Evolutionary conservation across 306 rosid genomes (phyloP).

Genomic region (Hippophae tibetana): DNA sequence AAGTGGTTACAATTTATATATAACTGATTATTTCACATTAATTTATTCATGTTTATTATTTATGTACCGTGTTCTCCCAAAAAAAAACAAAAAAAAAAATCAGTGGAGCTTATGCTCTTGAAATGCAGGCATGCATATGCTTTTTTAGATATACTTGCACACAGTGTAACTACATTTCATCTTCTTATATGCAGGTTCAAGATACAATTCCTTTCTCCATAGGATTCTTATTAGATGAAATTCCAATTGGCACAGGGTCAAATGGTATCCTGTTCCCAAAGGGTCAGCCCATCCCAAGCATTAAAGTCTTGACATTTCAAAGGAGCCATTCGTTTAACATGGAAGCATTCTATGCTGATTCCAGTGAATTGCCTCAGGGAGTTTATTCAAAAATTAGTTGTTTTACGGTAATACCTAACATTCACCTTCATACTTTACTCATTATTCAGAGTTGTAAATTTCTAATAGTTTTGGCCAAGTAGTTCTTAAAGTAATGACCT

Average conservation of each 20-base stretch:
- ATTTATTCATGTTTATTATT: background rate
- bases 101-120: background rate
- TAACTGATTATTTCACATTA: too few relatives aligned
- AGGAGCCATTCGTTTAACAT: slow-evolving; percentile 47
- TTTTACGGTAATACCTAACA: slow-evolving; percentile 43
- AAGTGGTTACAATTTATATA: too few relatives aligned
- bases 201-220: slow-evolving; percentile 70
- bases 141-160: slow-evolving; percentile 2
- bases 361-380: slow-evolving; percentile 57
- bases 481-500: too few relatives aligned
- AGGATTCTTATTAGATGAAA: slow-evolving; percentile 48
- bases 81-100: background rate
- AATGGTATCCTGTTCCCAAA: slow-evolving; percentile 53
- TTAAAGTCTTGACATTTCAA: slow-evolving; percentile 42
- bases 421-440: background rate
- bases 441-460: background rate
- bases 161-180: slow-evolving; percentile 10
- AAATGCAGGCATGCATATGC: background rate
- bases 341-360: slow-evolving; percentile 65
- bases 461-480: too few relatives aligned
- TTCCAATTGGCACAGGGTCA: slow-evolving; percentile 39
- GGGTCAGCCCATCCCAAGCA: slow-evolving; percentile 70
- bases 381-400: slow-evolving; percentile 43
- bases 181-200: slow-evolving; percentile 53
- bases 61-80: too few relatives aligned